Conservation (phyloP, 352 stramenopile genomes). For the Peronospora farinosa region DNA sequence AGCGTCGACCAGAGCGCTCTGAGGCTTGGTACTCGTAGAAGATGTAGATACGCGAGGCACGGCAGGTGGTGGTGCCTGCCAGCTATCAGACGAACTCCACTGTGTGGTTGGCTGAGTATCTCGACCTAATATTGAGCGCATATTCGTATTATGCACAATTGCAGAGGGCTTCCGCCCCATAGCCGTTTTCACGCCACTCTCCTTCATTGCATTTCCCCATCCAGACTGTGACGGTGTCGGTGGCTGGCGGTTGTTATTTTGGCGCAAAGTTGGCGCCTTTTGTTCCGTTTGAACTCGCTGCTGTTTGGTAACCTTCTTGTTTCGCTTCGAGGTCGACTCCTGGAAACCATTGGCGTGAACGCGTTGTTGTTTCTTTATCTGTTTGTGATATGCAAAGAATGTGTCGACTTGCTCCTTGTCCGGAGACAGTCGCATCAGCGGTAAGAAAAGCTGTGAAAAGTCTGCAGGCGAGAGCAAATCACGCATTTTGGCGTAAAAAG, state of each 20-base stretch:
- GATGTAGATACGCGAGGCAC: slow-evolving; percentile 18
- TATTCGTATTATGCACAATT: slow-evolving; percentile 58
- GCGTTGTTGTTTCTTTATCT: slow-evolving; percentile 33
- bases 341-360: slow-evolving; percentile 39
- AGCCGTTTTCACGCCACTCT: slow-evolving; percentile 41
- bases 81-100: slow-evolving; percentile 51
- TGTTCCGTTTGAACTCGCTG: slow-evolving; percentile 26
- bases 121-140: slow-evolving; percentile 36
- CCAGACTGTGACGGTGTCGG: slow-evolving; percentile 38
- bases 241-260: slow-evolving; percentile 27
- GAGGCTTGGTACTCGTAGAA: slow-evolving; percentile 53
- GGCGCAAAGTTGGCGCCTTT: slow-evolving; percentile 8
- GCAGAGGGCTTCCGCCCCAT: slow-evolving; percentile 30
- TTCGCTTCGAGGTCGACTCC: slow-evolving; percentile 37
- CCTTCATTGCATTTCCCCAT: slow-evolving; percentile 66
- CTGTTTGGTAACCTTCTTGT: slow-evolving; percentile 34
- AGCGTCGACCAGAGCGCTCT: slow-evolving; percentile 43
- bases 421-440: slow-evolving; percentile 66
- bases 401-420: slow-evolving; percentile 57
- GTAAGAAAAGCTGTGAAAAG: slow-evolving; percentile 73
- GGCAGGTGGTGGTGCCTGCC: slow-evolving; percentile 32
- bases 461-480: slow-evolving; percentile 51
- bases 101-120: slow-evolving; percentile 32
- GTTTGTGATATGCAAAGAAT: slow-evolving; percentile 58
- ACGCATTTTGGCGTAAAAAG: slow-evolving; percentile 71